These are phyloP conservation scores for Microcyclospora pomicola DNA, from an alignment of 2,329 filamentous ascomycete species.

Conservation along the genomic window DNA sequence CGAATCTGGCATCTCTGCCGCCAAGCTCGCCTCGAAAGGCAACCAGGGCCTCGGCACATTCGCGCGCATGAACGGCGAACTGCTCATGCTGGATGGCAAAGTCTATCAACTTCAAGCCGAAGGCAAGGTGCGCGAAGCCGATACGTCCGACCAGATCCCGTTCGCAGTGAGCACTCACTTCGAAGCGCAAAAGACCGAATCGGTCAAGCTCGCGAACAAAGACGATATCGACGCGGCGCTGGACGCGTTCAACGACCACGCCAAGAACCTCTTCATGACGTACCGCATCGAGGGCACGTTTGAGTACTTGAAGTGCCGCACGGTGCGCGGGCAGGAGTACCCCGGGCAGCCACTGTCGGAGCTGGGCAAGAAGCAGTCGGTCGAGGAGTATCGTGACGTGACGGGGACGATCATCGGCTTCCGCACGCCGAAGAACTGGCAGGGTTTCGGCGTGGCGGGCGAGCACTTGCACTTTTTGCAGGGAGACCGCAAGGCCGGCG, in stretches of 20 bases:
- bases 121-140: slow-evolving; percentile 23
- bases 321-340: slow-evolving; percentile 20
- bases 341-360: slow-evolving; percentile 21
- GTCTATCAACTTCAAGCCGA: slow-evolving; percentile 30
- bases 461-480: slow-evolving; percentile 31
- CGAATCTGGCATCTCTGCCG: slow-evolving; percentile 33
- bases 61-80: slow-evolving; percentile 30
- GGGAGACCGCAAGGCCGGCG: slow-evolving; percentile 23
- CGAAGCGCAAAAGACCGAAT: slow-evolving; percentile 14
- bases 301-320: slow-evolving; percentile 20
- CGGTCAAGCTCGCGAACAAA: slow-evolving; percentile 13
- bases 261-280: slow-evolving; percentile 22
- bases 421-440: slow-evolving; percentile 26
- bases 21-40: slow-evolving; percentile 33
- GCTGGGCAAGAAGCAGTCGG: slow-evolving; percentile 27
- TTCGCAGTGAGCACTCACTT: slow-evolving; percentile 25
- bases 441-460: slow-evolving; percentile 29
- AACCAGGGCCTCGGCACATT: slow-evolving; percentile 39
- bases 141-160: slow-evolving; percentile 24
- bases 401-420: slow-evolving; percentile 31
- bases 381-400: slow-evolving; percentile 24
- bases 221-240: slow-evolving; percentile 15
- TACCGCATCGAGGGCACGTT: slow-evolving; percentile 20
- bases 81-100: slow-evolving; percentile 29
- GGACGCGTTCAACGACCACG: slow-evolving; percentile 14